A percentile compares a stretch with the other conserved stretches of the same genome.
Conservation (phyloP, 164 flowering plant genomes). For the Chimonanthus salicifolius region DNA sequence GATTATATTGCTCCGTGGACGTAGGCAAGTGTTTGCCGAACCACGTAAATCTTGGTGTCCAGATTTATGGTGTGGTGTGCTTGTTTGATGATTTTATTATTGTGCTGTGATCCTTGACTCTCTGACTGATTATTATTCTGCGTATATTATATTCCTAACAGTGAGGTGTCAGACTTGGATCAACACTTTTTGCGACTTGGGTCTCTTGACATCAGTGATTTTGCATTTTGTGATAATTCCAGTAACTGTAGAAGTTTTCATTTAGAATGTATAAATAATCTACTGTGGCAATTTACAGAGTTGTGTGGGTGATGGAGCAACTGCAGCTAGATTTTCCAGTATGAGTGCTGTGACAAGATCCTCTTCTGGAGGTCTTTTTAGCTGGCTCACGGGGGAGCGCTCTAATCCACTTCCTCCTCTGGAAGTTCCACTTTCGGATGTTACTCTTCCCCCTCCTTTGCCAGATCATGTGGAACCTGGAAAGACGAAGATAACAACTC, state of each 20-base stretch:
- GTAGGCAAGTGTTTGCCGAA: too few relatives aligned
- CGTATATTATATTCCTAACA: background rate
- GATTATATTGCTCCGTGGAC: too few relatives aligned
- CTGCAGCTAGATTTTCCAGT: constrained; percentile 46
- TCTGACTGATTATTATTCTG: background rate
- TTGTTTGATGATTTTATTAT: background rate
- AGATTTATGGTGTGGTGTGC: background rate
- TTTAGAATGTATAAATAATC: background rate
- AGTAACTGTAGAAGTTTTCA: too few relatives aligned
- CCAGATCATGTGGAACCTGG: constrained; percentile 79
- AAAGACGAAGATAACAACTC: constrained; percentile 73
- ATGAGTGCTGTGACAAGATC: constrained; percentile 39
- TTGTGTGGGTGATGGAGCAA: constrained; percentile 12
- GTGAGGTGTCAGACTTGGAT: background rate
- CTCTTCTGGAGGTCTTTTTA: constrained; percentile 56
- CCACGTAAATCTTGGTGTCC: background rate
- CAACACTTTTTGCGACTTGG: too few relatives aligned
- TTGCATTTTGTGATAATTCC: background rate
- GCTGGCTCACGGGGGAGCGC: constrained; percentile 71
- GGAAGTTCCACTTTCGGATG: constrained; percentile 61
- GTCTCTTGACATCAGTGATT: background rate
- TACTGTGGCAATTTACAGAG: constrained; percentile 24
- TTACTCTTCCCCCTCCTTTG: constrained; percentile 54
- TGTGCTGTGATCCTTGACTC: background rate
- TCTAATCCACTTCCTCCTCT: constrained; percentile 49